Base-by-base conservation (phyloP, 495 filamentous ascomycete species). In the Tetracladium marchalianum region DNA sequence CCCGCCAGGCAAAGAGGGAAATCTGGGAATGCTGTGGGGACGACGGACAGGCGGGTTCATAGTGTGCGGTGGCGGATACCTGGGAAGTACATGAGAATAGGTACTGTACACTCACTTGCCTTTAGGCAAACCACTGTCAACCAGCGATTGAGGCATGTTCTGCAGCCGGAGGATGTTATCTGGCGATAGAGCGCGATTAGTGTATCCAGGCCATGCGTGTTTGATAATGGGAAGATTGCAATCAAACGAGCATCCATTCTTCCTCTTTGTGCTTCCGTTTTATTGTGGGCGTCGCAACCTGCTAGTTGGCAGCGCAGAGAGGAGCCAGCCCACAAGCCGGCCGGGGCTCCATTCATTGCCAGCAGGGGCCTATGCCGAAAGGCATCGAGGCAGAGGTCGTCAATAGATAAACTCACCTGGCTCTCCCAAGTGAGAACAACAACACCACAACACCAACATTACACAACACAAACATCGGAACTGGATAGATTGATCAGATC, bases 61-160 rank as follows among this genome's bases (percentile, higher is more conserved):
- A 6, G 41, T 16, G 40, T 43, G 41, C 17, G 41, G 31, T 31
- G 31, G 40, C 19, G 31, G 40, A 43, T 43, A 7, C 5, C 10
- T 15, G 16, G 24, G 40, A 2, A 4, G 5, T 15, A 1, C 41
- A 32, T 15, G 35, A 34, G 17, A 34, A 15, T 8, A 13, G 41
- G 12, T 7, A 9, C 18, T 15, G 10, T 41, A 13, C 11, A 11
- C 4, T 16, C 11, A 11, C 38, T n/a, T n/a, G n/a, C 40, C 13
- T 11, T 24, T 15, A 31, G 19, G 5, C 32, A 42, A 44, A 17
- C 15, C 11, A 18, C 16, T 35, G 33, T 19, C 33, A 37, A 34
- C 43, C 43, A 44, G 36, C 43, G 17, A 44, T 15, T 44, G 33
- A 35, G 32, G 35, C 43, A 35, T 44, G 43, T 35, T 44, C 24